A percentile compares a stretch with the other conserved stretches of the same genome.
Evolutionary conservation across 495 filamentous ascomycete genomes (phyloP).

Genomic region (Neurospora sp.): DNA sequence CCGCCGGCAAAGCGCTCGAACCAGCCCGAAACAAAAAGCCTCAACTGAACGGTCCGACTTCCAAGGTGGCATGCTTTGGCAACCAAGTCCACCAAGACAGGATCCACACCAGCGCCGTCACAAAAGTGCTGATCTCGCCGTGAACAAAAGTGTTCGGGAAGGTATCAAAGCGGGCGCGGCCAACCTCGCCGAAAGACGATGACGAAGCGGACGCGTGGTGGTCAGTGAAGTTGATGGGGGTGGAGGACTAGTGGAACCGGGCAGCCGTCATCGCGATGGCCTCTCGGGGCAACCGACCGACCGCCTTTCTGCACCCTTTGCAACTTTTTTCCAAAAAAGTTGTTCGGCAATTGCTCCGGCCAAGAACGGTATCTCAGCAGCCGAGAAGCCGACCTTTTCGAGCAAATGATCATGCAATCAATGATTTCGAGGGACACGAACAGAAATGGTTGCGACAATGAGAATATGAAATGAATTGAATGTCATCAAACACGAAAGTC

Average conservation of each 20-base stretch:
- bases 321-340: neutral
- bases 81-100: neutral
- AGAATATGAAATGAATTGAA: neutral
- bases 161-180: neutral
- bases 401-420: neutral
- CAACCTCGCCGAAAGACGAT: neutral
- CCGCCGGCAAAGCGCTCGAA: neutral
- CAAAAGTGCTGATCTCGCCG: neutral
- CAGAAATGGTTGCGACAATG: neutral
- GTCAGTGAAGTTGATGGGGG: neutral
- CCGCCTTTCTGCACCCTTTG: neutral
- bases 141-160: neutral
- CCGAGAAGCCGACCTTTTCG: neutral
- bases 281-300: neutral
- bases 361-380: neutral
- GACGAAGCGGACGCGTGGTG: neutral
- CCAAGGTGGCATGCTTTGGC: neutral
- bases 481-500: neutral
- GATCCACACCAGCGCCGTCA: neutral
- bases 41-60: neutral
- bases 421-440: neutral
- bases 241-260: neutral
- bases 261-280: neutral
- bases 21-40: neutral
- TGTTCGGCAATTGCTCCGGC: neutral